Conservation (phyloP, 2,329 filamentous ascomycete genomes). For the Cyclaneusma minus region DNA sequence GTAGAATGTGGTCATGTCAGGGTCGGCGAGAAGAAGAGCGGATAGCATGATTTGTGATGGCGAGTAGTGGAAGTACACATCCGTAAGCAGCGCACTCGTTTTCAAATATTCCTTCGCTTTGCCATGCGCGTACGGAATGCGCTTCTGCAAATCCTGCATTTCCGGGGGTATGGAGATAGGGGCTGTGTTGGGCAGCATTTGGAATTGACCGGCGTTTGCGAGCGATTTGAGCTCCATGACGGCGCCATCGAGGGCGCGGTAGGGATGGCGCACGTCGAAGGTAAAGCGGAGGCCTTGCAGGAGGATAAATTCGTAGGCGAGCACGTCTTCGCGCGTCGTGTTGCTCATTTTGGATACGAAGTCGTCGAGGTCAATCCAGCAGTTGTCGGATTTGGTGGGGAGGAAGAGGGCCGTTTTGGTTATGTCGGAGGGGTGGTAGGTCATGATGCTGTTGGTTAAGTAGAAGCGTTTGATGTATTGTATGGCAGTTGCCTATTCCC, state of each 20-base stretch:
- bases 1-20: conserved; percentile 29
- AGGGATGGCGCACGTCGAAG: conserved; percentile 85
- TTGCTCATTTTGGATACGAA: conserved; percentile 58
- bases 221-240: conserved; percentile 67
- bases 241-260: conserved; percentile 71
- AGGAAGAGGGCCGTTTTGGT: conserved; percentile 86
- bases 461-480: conserved; percentile 85
- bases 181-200: conserved; percentile 6
- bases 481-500: conserved; percentile 19
- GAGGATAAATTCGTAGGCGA: conserved; percentile 83
- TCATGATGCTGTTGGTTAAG: conserved; percentile 89
- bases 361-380: conserved; percentile 39
- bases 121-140: conserved; percentile 49
- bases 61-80: conserved; percentile 94
- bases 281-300: conserved; percentile 88
- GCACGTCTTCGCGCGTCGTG: conserved; percentile 63
- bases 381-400: conserved; percentile 81
- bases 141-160: conserved; percentile 18
- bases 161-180: conserved; percentile 1
- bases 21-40: conserved; percentile 61
- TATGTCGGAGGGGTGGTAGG: conserved; percentile 80
- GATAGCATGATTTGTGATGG: conserved; percentile 89
- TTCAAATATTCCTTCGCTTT: conserved; percentile 60
- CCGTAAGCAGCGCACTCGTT: conserved; percentile 70
- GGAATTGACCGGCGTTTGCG: conserved; percentile 27